Percentiles rank a stretch among this genome's conserved stretches.
phyloP scores from a whole-genome alignment of 306 rosid species.

The Geum urbanum region DNA sequence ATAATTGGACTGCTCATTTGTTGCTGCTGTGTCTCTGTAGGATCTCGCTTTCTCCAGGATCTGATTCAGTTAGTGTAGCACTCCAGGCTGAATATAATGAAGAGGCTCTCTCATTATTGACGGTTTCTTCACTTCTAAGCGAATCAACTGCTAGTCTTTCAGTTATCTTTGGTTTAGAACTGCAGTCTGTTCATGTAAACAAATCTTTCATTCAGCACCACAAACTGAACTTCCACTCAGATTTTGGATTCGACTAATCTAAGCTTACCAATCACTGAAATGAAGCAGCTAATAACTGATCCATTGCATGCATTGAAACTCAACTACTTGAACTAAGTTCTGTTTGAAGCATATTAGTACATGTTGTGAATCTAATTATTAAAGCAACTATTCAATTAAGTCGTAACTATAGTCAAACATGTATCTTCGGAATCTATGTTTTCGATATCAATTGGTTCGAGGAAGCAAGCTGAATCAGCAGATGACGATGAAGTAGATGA shows the following conservation, averaged over 20 bases:
- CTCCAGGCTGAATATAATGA: slow-evolving; percentile 76
- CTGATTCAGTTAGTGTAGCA: slow-evolving; percentile 38
- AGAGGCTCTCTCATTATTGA: slow-evolving; percentile 35
- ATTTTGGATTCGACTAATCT: not conserved
- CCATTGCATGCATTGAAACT: not conserved
- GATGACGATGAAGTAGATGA: slow-evolving; percentile 37
- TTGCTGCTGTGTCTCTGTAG: slow-evolving; percentile 35
- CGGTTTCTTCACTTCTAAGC: slow-evolving; percentile 23
- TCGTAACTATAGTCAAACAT: slow-evolving; percentile 7
- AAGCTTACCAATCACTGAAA: not conserved
- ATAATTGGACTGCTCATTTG: slow-evolving; percentile 31
- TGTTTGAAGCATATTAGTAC: not conserved
- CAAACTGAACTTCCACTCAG: not conserved
- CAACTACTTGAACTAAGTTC: slow-evolving; percentile 2
- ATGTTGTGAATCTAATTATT: not conserved
- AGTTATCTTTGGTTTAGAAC: slow-evolving; percentile 34
- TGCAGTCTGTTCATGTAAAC: slow-evolving; percentile 37
- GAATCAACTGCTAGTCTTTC: slow-evolving; percentile 29
- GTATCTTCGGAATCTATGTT: too few species aligned
- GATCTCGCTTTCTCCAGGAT: slow-evolving; percentile 14
- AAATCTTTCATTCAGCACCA: slow-evolving; percentile 17
- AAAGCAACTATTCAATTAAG: slow-evolving; percentile 11
- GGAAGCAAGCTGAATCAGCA: too few species aligned
- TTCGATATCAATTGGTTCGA: too few species aligned
- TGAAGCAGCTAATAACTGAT: not conserved